These are phyloP conservation scores for Clitoria ternatea DNA, from an alignment of 306 rosid species.

Conservation along the genomic window DNA sequence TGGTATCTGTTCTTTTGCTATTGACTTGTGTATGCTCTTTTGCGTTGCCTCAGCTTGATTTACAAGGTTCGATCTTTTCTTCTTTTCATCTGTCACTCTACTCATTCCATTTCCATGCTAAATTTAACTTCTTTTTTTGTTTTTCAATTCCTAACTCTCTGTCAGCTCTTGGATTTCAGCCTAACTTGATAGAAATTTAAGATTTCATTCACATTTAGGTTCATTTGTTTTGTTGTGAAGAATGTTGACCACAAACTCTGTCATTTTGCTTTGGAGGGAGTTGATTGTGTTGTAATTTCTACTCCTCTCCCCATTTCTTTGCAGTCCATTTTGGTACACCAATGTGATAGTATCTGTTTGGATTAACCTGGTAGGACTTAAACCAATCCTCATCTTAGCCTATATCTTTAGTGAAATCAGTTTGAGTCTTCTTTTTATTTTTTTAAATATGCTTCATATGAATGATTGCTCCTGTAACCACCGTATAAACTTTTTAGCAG, in stretches of 20 bases:
- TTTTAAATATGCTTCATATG: background rate
- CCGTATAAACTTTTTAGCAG: background rate
- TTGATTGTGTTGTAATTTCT: background rate
- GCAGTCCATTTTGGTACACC: background rate
- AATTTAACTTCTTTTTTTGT: background rate
- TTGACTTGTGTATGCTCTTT: constrained; percentile 41
- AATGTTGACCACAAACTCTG: background rate
- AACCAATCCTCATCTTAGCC: background rate
- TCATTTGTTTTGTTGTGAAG: background rate
- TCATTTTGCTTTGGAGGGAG: background rate
- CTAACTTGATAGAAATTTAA: background rate
- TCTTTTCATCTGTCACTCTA: background rate
- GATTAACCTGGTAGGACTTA: no score
- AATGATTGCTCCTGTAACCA: background rate
- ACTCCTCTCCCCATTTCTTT: background rate
- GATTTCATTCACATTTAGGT: background rate
- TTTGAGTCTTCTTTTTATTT: background rate
- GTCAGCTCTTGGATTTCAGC: background rate
- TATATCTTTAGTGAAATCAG: background rate
- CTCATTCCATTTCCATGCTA: background rate
- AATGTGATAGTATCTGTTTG: background rate
- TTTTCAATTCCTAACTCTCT: background rate
- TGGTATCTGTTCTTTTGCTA: constrained; percentile 32
- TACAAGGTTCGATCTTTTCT: constrained; percentile 52
- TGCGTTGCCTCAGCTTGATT: constrained; percentile 50